Evolutionary conservation across 108 stramenopile genomes (phyloP).

Genomic region (Skeletonema tropicum): DNA sequence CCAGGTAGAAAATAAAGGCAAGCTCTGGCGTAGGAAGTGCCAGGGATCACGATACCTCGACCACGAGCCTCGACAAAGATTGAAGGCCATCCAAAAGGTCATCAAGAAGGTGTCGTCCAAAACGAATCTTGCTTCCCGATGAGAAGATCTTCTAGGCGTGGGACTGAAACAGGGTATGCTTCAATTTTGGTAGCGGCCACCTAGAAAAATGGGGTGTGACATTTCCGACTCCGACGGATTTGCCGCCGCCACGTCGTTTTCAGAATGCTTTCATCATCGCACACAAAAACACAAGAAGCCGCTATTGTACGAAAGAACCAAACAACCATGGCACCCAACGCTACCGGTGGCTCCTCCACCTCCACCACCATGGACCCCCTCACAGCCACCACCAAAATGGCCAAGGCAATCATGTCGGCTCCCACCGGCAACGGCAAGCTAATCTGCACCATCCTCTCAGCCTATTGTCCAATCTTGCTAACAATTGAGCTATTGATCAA

Average conservation of each 20-base stretch:
- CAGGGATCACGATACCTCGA: too few species aligned
- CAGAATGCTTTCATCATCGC: neutral
- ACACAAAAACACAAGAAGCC: neutral
- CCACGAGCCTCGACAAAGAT: too few species aligned
- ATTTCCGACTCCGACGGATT: neutral
- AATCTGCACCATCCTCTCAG: constrained; percentile 63
- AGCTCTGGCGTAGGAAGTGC: too few species aligned
- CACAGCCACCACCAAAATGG: constrained; percentile 39
- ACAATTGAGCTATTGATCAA: too few species aligned
- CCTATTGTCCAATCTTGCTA: too few species aligned
- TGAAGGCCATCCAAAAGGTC: too few species aligned
- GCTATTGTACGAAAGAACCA: too few species aligned
- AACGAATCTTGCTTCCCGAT: too few species aligned
- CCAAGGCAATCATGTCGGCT: constrained; percentile 47
- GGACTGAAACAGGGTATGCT: neutral
- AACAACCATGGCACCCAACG: constrained; percentile 29
- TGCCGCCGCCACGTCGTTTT: neutral
- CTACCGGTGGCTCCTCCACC: constrained; percentile 12
- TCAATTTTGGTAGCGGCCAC: neutral
- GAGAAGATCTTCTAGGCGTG: neutral
- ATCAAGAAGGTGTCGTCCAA: too few species aligned
- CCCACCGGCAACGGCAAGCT: constrained; percentile 59
- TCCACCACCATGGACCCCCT: constrained; percentile 35
- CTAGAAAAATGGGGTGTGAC: neutral
- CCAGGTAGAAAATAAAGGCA: too few species aligned